A percentile compares a stretch with the other conserved stretches of the same genome.
phyloP scores from a whole-genome alignment of 306 rosid species.

The Castanea sativa region DNA sequence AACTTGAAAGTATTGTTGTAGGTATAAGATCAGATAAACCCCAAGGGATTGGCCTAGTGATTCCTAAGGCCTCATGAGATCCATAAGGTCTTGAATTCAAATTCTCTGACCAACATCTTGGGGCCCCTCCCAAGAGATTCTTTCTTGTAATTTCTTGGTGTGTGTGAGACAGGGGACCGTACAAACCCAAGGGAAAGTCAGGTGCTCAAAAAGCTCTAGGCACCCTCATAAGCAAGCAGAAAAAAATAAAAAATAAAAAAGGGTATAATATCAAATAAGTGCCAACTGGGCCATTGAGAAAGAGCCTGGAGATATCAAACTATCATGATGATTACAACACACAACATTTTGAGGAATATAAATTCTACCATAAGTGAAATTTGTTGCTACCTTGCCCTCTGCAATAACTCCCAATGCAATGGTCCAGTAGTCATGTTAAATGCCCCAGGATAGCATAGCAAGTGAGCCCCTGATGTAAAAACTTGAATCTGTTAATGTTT shows the following conservation, averaged over 20 bases:
- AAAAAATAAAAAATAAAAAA: no score
- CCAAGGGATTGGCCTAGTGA: no score
- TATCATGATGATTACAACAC: neutral
- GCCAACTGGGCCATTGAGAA: neutral
- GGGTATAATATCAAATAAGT: neutral
- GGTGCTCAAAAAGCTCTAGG: neutral
- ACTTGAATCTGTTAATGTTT: constrained; percentile 20
- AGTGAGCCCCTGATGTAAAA: constrained; percentile 85
- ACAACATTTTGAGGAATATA: neutral
- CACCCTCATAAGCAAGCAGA: neutral
- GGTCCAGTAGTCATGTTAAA: constrained; percentile 99
- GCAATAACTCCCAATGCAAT: constrained; percentile 96
- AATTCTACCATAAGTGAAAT: constrained; percentile 11
- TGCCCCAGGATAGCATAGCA: constrained; percentile 98
- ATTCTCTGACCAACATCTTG: no score
- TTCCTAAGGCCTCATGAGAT: no score
- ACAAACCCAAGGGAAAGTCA: no score
- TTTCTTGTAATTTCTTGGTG: no score
- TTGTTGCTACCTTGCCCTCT: constrained; percentile 71
- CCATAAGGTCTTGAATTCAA: no score
- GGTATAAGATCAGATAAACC: neutral
- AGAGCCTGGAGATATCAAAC: neutral
- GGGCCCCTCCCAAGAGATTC: no score
- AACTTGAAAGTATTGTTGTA: constrained; percentile 6
- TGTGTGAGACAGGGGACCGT: no score